Conservation (phyloP, 1,284 basidiomycete genomes). For the Moniliella sp. region DNA sequence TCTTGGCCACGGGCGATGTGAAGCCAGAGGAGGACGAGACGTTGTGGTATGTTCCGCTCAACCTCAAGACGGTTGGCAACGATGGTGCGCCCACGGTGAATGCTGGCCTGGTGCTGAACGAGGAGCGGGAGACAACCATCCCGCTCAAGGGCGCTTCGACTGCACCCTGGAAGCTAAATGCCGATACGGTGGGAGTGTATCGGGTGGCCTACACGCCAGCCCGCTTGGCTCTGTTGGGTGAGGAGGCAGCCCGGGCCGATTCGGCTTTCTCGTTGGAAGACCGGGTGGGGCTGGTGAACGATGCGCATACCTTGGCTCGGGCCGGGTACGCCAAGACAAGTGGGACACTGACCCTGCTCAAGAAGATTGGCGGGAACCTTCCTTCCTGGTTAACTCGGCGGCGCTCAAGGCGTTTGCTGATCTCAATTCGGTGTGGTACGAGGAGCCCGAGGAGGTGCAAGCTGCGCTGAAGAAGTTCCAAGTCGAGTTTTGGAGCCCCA, state of each 20-base stretch:
- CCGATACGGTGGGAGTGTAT: constrained; percentile 67
- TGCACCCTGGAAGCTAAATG: constrained; percentile 57
- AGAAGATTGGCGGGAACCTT: constrained; percentile 42
- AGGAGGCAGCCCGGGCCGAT: constrained; percentile 49
- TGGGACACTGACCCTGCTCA: constrained; percentile 51
- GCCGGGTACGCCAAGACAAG: constrained; percentile 58
- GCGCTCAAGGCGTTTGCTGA: constrained; percentile 8
- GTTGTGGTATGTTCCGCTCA: constrained; percentile 66
- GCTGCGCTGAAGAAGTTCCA: constrained; percentile 14
- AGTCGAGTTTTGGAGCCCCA: constrained; percentile 51
- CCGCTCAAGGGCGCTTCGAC: constrained; percentile 45
- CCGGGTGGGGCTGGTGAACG: constrained; percentile 62
- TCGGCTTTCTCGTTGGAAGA: constrained; percentile 59
- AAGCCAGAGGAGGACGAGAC: constrained; percentile 64
- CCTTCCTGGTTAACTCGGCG: constrained; percentile 19
- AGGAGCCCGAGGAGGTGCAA: constrained; percentile 46
- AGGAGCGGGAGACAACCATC: constrained; percentile 47
- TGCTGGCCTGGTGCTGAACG: constrained; percentile 47
- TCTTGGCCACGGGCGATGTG: constrained; percentile 56
- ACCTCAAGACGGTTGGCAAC: constrained; percentile 46
- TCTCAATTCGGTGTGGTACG: constrained; percentile 54
- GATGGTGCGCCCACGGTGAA: constrained; percentile 47
- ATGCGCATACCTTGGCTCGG: constrained; percentile 56
- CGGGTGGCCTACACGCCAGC: constrained; percentile 70
- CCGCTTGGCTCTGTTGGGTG: constrained; percentile 54